Evolutionary conservation across 192 early-diverging fungal genomes (phyloP), one percentile per base, ranked within the genome.

Genomic region (Podila verticillata): DNA sequence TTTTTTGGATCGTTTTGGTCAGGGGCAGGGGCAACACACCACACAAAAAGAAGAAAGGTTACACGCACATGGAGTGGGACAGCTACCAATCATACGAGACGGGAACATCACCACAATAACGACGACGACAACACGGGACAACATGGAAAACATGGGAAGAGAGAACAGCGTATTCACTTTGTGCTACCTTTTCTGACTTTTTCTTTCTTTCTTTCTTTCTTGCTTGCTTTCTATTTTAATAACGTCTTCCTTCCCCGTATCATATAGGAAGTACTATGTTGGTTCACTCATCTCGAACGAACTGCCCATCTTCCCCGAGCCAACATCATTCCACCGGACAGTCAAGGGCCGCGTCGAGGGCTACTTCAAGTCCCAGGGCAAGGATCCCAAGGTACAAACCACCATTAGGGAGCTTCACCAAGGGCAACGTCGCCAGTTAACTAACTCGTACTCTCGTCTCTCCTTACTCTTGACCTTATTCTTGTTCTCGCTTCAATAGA

Each of bases 311-410:
- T 87, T 87, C 80, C 83, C 85, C 4, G 85, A 85, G 56, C 87
- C 85, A 15, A 84, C 78, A 17, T 59, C 57, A 6, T 89, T 89
- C 66, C 79, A 86, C 62, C 66, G 60, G 63, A 69, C 84, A 0
- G 44, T 89, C n/a, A 88, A 88, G 69, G 39, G 70, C 32, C 81
- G 87, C n/a, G 85, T 89, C 2, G 74, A 87, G 34, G 66, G 74
- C 4, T 84, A 89, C 78, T 89, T 89, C 31, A 73, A 63, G 66
- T 54, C 56, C 19, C 66, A 71, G 15, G 72, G 74, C 59, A 75
- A 82, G 51, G 87, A 89, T 72, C 84, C 82, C 57, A 87, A 87
- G 81, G 84, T 85, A 75, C 20, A 3, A 9, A 54, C 34, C 39
- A 44, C 7, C 39, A 10, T 44, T n/a, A n/a, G n/a, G n/a, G 39